phyloP scores from a whole-genome alignment of 164 flowering plant genomes.

The Buxus sempervirens region DNA sequence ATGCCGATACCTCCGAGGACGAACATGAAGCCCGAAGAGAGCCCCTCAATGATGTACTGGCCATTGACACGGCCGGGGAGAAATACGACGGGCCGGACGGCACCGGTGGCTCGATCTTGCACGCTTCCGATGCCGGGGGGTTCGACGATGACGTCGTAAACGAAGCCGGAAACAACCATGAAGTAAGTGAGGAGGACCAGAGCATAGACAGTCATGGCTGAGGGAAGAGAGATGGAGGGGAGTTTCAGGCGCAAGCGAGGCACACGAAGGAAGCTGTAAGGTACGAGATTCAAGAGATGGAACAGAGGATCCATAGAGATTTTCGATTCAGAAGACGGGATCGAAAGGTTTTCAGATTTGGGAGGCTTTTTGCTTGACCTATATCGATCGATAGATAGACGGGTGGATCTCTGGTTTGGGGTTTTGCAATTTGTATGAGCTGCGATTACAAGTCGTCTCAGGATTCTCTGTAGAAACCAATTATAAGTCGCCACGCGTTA shows the following conservation, averaged over 20 bases:
- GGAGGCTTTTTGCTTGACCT: constrained; percentile 8
- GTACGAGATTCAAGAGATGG: constrained; percentile 58
- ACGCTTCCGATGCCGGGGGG: constrained; percentile 96
- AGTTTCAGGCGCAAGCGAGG: constrained; percentile 91
- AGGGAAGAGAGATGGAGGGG: constrained; percentile 79
- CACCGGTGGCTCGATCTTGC: constrained; percentile 79
- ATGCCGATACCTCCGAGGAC: constrained; percentile 91
- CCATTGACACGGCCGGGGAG: constrained; percentile 91
- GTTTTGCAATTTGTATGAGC: too few species aligned
- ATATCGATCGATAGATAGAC: too few species aligned
- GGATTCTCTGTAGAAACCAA: too few species aligned
- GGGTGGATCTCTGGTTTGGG: not conserved
- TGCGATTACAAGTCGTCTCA: too few species aligned
- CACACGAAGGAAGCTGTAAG: constrained; percentile 71
- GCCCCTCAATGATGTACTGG: constrained; percentile 97
- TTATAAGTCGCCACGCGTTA: too few species aligned
- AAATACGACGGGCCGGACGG: constrained; percentile 86
- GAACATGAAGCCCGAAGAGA: constrained; percentile 97
- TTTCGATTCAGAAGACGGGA: not conserved
- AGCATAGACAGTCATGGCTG: constrained; percentile 69
- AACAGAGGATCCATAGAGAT: constrained; percentile 59
- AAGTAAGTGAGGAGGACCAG: constrained; percentile 89
- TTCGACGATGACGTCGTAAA: constrained; percentile 97
- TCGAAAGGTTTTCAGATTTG: constrained; percentile 14
- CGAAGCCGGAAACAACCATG: constrained; percentile 89